Evolutionary conservation across 495 filamentous ascomycete genomes (phyloP).

Genomic region (Neurospora discreta): DNA sequence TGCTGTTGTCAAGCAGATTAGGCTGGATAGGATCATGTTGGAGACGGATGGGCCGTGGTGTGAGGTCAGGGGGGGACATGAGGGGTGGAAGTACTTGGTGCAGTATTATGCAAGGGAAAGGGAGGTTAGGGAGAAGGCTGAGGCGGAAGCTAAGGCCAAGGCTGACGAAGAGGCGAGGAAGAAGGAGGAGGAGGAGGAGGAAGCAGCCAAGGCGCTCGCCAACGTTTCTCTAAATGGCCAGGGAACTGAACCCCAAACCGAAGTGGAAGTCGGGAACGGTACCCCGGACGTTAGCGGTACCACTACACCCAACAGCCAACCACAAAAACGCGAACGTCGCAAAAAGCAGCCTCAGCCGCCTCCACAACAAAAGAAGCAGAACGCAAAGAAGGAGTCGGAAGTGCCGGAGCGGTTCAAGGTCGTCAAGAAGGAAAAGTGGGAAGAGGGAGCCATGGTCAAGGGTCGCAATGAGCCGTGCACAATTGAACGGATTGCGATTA

Average conservation of each 20-base stretch:
- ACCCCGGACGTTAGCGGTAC: not conserved
- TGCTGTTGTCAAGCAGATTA: conserved; percentile 64
- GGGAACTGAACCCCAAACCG: not conserved
- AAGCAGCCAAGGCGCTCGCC: not conserved
- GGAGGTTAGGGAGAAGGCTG: not conserved
- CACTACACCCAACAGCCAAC: not conserved
- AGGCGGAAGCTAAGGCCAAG: not conserved
- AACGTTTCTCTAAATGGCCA: not conserved
- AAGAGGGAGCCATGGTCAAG: conserved; percentile 72
- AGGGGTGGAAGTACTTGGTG: conserved; percentile 45
- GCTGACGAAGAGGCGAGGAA: not conserved
- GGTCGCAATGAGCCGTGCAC: conserved; percentile 83
- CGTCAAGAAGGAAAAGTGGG: conserved; percentile 91
- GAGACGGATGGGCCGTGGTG: conserved; percentile 95
- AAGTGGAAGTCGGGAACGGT: not conserved
- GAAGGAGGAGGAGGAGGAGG: not conserved
- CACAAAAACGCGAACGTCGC: not conserved
- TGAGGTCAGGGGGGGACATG: conserved; percentile 55
- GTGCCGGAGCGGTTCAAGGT: conserved; percentile 36
- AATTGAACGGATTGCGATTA: conserved; percentile 74
- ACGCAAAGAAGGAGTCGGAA: conserved; percentile 33
- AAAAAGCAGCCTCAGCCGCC: conserved; percentile 12
- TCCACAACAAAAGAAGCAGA: conserved; percentile 23
- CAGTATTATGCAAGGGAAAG: conserved; percentile 13
- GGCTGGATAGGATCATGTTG: conserved; percentile 65